Percentiles rank a stretch among this genome's conserved stretches.
Evolutionary conservation across 805 yeast genomes (phyloP).

Genomic region (Ogataea sp.): DNA sequence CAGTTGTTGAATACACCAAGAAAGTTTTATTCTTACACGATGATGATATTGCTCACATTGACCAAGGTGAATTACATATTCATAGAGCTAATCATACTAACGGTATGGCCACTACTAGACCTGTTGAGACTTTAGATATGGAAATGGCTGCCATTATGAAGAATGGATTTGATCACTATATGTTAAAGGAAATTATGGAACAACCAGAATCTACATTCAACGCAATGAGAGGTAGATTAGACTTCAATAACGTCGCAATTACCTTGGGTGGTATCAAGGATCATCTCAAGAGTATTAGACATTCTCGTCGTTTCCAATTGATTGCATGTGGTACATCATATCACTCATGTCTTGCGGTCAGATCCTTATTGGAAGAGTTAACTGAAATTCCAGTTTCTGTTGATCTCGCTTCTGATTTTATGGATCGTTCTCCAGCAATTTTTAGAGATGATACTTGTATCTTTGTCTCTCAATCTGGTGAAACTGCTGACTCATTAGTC

Average conservation of each 20-base stretch:
- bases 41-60: slow-evolving; percentile 97
- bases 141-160: slow-evolving; percentile 97
- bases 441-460: slow-evolving; percentile 97
- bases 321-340: slow-evolving; percentile 99
- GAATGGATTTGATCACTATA: slow-evolving; percentile 92
- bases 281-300: slow-evolving; percentile 79
- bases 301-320: slow-evolving; percentile 94
- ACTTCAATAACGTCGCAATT: slow-evolving; percentile 70
- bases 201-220: slow-evolving; percentile 98
- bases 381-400: slow-evolving; percentile 92
- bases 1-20: slow-evolving; percentile 94
- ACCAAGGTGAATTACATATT: slow-evolving; percentile 96
- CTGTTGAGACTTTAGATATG: slow-evolving; percentile 93
- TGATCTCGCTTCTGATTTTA: slow-evolving; percentile 89
- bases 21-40: slow-evolving; percentile 95
- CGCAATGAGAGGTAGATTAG: slow-evolving; percentile 99
- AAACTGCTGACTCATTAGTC: slow-evolving; percentile 94
- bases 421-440: slow-evolving; percentile 93
- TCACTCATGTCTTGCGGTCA: slow-evolving; percentile 95
- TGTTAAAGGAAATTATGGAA: slow-evolving; percentile 98
- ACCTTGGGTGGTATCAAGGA: slow-evolving; percentile 86
- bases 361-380: slow-evolving; percentile 93
- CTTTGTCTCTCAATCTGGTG: slow-evolving; percentile 98
- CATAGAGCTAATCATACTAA: slow-evolving; percentile 90
- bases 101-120: slow-evolving; percentile 88